Base-by-base conservation (phyloP, 1,139 yeast genomes). In the Geotrichum carabidarum region DNA sequence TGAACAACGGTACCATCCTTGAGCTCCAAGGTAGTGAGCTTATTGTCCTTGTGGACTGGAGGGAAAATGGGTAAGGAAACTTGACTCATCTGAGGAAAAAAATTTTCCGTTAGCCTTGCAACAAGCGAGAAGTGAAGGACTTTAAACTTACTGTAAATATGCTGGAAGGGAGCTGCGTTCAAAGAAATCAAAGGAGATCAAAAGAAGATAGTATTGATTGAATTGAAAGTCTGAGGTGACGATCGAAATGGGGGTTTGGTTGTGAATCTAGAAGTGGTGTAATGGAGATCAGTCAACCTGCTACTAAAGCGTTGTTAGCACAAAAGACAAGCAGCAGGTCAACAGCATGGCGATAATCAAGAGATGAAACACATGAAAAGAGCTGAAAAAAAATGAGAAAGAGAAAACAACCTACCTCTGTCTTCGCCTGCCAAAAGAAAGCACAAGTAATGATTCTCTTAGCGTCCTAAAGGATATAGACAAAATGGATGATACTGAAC, bases 1-100 rank as follows among this genome's bases (percentile, higher is more conserved):
- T 90, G 95, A 64, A 91, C 79, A 59, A 85, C 83, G 61, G 84
- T 74, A 60, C 98, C 98, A 73, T 90, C 95, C 66, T 88, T 86
- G 66, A 95, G 82, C 74, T 94, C 96, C 71, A 93, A 81, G 59
- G 96, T 84, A 80, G 90, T 83, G 74, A 90, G 77, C 68, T 84
- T 83, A 74, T 87, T 89, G 59, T 84, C 81, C 56, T 88, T 77
- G 68, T 84, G 85, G 83, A 87, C 80, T 63, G 96, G 95, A 57
- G 96, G 96, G 65, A 93, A 78, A 69, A 89, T 86, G 58, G 96
- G 96, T 57, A 68, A 60, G 31, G 73, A 68, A 44, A 58, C 22
- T 44, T 27, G 41, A 47, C 57, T 42, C 59, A 55, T 51, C 55
- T 55, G 32, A 11, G 15, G 27, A 22, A 22, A 22, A 22, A 36